These are phyloP conservation scores for Telopea speciosissima DNA, from an alignment of 177 flowering plant species.

Conservation along the genomic window DNA sequence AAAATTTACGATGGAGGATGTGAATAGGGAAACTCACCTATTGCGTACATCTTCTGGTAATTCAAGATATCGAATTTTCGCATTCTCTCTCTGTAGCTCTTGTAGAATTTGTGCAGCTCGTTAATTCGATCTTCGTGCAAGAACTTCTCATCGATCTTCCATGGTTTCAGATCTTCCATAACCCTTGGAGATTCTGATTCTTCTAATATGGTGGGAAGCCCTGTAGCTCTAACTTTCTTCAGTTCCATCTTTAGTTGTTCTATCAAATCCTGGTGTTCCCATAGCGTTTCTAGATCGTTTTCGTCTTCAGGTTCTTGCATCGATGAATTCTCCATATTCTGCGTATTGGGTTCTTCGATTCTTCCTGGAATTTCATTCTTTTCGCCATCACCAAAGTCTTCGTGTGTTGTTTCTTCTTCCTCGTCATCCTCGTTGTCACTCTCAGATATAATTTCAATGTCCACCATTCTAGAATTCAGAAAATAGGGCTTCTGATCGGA, in stretches of 20 bases:
- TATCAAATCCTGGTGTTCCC: conserved; percentile 95
- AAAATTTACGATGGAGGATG: neutral
- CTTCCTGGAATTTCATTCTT: conserved; percentile 7
- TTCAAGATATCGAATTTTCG: conserved; percentile 86
- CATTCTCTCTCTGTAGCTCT: conserved; percentile 81
- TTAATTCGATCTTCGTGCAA: conserved; percentile 46
- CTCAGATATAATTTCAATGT: conserved; percentile 14
- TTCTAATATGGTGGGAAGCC: conserved; percentile 85
- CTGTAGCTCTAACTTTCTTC: conserved; percentile 67
- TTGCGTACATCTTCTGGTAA: conserved; percentile 91
- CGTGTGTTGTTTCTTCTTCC: neutral
- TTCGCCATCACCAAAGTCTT: neutral
- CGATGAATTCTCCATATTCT: conserved; percentile 13
- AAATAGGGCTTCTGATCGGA: conserved; percentile 5
- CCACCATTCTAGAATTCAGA: conserved; percentile 5
- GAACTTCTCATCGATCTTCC: conserved; percentile 79
- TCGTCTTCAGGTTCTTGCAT: conserved; percentile 35
- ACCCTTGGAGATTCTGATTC: conserved; percentile 73
- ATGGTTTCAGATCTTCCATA: conserved; percentile 74
- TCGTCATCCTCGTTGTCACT: conserved; percentile 12
- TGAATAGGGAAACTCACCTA: conserved; percentile 34
- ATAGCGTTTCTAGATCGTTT: conserved; percentile 43
- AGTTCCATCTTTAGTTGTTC: conserved; percentile 85
- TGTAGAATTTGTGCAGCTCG: conserved; percentile 78
- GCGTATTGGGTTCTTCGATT: conserved; percentile 8